These are phyloP conservation scores for Trypanosoma vivax DNA, from an alignment of 208 protist species.

Conservation along the genomic window DNA sequence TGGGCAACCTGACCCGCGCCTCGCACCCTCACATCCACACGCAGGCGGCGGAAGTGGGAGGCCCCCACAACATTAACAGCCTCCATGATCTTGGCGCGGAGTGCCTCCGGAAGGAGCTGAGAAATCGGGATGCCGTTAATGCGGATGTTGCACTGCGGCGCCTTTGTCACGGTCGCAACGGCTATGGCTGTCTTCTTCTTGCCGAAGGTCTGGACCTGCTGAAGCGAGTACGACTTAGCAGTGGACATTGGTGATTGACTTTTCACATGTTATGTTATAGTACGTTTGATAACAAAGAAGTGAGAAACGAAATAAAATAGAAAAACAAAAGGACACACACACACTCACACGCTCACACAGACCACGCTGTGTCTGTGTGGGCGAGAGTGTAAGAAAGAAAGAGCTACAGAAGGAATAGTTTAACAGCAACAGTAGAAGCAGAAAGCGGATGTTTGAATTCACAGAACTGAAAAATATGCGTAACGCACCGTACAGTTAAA, in stretches of 20 bases:
- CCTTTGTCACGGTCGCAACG: slow-evolving; percentile 95
- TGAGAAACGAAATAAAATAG: slow-evolving; percentile 15
- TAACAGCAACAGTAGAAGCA: too few relatives aligned
- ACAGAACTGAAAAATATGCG: too few relatives aligned
- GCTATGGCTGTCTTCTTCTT: slow-evolving; percentile 99
- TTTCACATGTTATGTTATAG: slow-evolving; percentile 1
- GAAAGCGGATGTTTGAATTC: too few relatives aligned
- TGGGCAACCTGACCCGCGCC: slow-evolving; percentile 98
- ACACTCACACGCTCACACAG: too few relatives aligned
- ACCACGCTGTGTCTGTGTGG: too few relatives aligned
- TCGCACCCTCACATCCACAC: slow-evolving; percentile 96
- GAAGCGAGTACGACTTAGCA: slow-evolving; percentile 62
- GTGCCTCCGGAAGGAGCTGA: slow-evolving; percentile 95
- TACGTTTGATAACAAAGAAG: slow-evolving; percentile 3
- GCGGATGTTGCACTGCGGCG: slow-evolving; percentile 95
- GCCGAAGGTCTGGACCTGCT: slow-evolving; percentile 92
- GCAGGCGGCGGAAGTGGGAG: slow-evolving; percentile 91
- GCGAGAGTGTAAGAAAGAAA: too few relatives aligned
- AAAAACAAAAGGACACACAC: slow-evolving; percentile 1
- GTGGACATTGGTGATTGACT: slow-evolving; percentile 41
- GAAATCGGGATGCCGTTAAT: slow-evolving; percentile 98
- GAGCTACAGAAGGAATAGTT: too few relatives aligned
- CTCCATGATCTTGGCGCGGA: slow-evolving; percentile 97
- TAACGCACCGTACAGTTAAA: too few relatives aligned
- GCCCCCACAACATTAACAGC: slow-evolving; percentile 96